Evolutionary conservation across 2,329 filamentous ascomycete species (phyloP).

Genomic region (Penicillium sp.): DNA sequence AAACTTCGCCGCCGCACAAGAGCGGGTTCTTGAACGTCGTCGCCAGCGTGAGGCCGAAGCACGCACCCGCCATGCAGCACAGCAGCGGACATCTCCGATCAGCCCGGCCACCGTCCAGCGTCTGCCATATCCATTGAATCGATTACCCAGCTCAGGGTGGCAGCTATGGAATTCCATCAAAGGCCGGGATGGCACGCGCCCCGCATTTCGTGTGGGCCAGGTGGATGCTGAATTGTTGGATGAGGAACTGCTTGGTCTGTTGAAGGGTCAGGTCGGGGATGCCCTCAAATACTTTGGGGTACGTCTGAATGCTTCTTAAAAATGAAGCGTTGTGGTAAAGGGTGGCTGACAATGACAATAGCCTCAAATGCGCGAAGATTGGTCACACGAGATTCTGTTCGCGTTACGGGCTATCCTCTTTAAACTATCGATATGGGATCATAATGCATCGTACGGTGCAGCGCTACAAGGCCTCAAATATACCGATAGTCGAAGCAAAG

Average conservation of each 20-base stretch:
- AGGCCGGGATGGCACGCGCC: conserved; percentile 73
- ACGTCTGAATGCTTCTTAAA: conserved; percentile 22
- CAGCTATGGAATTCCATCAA: conserved; percentile 66
- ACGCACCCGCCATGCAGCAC: conserved; percentile 51
- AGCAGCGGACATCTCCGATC: conserved; percentile 46
- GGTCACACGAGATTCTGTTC: conserved; percentile 79
- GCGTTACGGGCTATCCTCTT: conserved; percentile 76
- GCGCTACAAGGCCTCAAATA: conserved; percentile 88
- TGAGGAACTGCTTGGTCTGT: conserved; percentile 81
- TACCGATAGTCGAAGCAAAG: conserved; percentile 71
- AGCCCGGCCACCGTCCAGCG: conserved; percentile 55
- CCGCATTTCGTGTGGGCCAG: conserved; percentile 89
- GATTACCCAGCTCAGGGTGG: conserved; percentile 45
- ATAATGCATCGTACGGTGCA: conserved; percentile 91
- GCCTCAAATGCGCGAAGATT: conserved; percentile 75
- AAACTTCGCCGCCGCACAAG: conserved; percentile 85
- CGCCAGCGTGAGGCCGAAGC: conserved; percentile 68
- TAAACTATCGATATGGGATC: conserved; percentile 95
- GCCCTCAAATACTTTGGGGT: conserved; percentile 83
- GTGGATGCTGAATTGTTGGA: conserved; percentile 94
- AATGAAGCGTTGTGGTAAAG: not conserved
- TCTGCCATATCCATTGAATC: conserved; percentile 62
- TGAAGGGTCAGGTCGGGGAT: conserved; percentile 82
- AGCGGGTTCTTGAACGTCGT: conserved; percentile 78
- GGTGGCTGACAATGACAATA: conserved; percentile 17